Conservation (phyloP, 169 alveolate species). For the Plasmodium blacklocki region DNA sequence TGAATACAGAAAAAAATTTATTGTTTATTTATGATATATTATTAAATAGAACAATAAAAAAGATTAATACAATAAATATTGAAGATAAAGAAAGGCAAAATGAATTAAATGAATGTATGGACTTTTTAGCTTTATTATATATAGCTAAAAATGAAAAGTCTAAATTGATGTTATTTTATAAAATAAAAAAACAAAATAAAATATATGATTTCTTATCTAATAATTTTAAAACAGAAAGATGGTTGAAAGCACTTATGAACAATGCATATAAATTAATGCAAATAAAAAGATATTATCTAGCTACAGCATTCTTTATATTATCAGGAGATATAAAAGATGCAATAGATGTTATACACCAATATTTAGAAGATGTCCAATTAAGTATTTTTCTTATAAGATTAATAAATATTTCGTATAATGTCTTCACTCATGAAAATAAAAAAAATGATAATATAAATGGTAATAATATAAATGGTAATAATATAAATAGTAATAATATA, state of each 20-base stretch:
- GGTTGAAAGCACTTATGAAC: conserved; percentile 59
- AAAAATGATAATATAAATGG: neutral
- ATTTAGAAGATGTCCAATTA: conserved; percentile 46
- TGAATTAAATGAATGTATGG: conserved; percentile 67
- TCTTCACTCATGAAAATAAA: neutral
- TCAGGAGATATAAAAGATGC: conserved; percentile 66
- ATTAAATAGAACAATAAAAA: conserved; percentile 51
- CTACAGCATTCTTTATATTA: conserved; percentile 69
- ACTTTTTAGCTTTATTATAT: conserved; percentile 74
- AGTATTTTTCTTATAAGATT: conserved; percentile 57
- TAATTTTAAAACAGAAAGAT: conserved; percentile 43
- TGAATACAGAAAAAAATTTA: neutral
- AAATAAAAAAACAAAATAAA: conserved; percentile 62
- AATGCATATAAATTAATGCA: conserved; percentile 75
- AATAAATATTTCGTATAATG: conserved; percentile 31
- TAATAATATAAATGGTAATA: neutral
- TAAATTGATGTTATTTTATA: conserved; percentile 56
- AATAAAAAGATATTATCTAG: conserved; percentile 70
- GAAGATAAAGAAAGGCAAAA: conserved; percentile 71
- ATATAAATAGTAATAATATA: neutral
- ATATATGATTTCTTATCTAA: conserved; percentile 53
- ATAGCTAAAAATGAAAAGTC: conserved; percentile 70
- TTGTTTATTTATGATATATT: conserved; percentile 32
- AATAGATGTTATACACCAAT: conserved; percentile 63
- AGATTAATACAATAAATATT: conserved; percentile 42